Percentiles rank a stretch among this genome's conserved stretches.
These are phyloP conservation scores for Xylogone sp. DNA, from an alignment of 2,329 filamentous ascomycete species.

Conservation along the genomic window DNA sequence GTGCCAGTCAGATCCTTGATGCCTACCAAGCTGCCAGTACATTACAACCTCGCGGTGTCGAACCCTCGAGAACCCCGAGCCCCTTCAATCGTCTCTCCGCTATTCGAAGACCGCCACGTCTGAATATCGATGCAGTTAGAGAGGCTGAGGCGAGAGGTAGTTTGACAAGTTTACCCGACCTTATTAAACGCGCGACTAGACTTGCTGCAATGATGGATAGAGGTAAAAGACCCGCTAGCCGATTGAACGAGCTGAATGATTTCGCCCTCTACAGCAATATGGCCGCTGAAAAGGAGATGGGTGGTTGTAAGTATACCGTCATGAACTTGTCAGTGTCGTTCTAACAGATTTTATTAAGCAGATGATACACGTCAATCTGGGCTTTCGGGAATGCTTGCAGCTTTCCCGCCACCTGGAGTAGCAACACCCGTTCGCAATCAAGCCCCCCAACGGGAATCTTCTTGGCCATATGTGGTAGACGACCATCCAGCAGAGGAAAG, in stretches of 20 bases:
- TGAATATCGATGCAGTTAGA: slow-evolving; percentile 79
- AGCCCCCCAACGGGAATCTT: slow-evolving; percentile 30
- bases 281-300: slow-evolving; percentile 18
- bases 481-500: slow-evolving; percentile 3
- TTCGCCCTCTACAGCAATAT: slow-evolving; percentile 37
- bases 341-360: slow-evolving; percentile 6
- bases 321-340: not conserved
- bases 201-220: slow-evolving; percentile 85
- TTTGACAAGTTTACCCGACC: slow-evolving; percentile 84
- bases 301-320: slow-evolving; percentile 17
- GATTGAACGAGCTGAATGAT: slow-evolving; percentile 49
- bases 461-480: slow-evolving; percentile 31
- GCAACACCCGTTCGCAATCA: slow-evolving; percentile 34
- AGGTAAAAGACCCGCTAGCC: slow-evolving; percentile 63
- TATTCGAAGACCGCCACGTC: slow-evolving; percentile 62
- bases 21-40: slow-evolving; percentile 44
- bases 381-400: slow-evolving; percentile 59
- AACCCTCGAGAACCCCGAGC: slow-evolving; percentile 14
- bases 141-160: slow-evolving; percentile 82
- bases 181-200: slow-evolving; percentile 84
- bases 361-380: slow-evolving; percentile 23
- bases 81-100: slow-evolving; percentile 46
- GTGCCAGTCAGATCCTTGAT: slow-evolving; percentile 46
- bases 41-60: slow-evolving; percentile 10
- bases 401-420: slow-evolving; percentile 60